Percentiles rank a stretch among this genome's conserved stretches.
These are phyloP conservation scores for Sphaerobolus stellatus DNA, from an alignment of 1,284 basidiomycete genomes.

Conservation along the genomic window DNA sequence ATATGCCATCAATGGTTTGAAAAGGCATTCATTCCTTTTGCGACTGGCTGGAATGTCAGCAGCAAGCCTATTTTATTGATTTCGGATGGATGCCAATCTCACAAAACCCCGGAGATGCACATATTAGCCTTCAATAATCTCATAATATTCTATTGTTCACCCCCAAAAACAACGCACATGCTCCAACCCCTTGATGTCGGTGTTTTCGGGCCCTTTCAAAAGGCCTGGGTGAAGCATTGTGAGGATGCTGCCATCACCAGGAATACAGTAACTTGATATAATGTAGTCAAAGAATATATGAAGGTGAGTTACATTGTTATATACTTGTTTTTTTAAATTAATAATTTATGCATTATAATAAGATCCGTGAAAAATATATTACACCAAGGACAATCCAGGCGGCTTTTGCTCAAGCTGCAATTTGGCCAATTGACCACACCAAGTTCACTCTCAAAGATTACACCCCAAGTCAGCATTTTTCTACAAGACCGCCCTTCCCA, in stretches of 20 bases:
- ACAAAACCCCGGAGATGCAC: slow-evolving; percentile 17
- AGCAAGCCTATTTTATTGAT: slow-evolving; percentile 22
- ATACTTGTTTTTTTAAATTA: too few species aligned
- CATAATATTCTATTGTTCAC: slow-evolving; percentile 18
- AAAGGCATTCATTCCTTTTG: slow-evolving; percentile 33
- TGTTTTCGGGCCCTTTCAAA: slow-evolving; percentile 9
- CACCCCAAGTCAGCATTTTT: too few species aligned
- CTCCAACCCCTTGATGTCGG: slow-evolving; percentile 23
- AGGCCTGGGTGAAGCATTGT: not conserved
- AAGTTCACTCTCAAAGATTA: too few species aligned
- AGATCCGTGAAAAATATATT: too few species aligned
- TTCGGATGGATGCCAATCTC: slow-evolving; percentile 28
- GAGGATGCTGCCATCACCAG: not conserved
- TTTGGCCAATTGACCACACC: too few species aligned
- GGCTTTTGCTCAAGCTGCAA: too few species aligned
- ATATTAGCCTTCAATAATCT: slow-evolving; percentile 16
- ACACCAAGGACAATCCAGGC: too few species aligned
- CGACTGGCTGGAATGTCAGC: slow-evolving; percentile 19
- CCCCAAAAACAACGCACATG: slow-evolving; percentile 22
- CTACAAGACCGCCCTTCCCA: too few species aligned
- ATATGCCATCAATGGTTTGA: slow-evolving; percentile 35
- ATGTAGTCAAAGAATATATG: not conserved
- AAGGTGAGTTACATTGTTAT: too few species aligned
- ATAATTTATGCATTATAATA: too few species aligned
- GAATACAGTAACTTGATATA: too few species aligned